Percentiles rank a stretch among this genome's conserved stretches.
phyloP scores from a whole-genome alignment of 805 yeast species.

The Starmerella etchellsii region DNA sequence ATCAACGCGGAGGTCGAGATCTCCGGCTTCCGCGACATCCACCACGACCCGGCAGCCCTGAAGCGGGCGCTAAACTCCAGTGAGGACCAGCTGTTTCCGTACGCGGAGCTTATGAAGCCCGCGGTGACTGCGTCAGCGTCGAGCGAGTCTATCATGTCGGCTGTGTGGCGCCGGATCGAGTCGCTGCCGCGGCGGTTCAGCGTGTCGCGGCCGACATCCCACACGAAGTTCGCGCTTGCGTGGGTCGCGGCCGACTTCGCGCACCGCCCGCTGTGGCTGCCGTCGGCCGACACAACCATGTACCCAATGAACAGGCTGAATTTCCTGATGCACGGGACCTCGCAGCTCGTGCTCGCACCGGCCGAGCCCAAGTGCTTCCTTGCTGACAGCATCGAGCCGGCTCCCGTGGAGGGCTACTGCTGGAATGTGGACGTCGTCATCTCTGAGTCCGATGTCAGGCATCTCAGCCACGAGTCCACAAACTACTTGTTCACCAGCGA shows the following conservation, averaged over 20 bases:
- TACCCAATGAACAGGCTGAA: constrained; percentile 8
- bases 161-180: constrained; percentile 1
- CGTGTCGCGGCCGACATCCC: neutral
- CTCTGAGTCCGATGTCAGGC: neutral
- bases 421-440: constrained; percentile 31
- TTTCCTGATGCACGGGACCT: constrained; percentile 5
- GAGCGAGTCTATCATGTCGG: neutral
- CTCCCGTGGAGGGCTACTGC: constrained; percentile 72
- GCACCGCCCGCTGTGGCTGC: constrained; percentile 13
- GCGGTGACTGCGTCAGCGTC: constrained; percentile 10
- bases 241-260: constrained; percentile 6
- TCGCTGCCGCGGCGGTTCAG: constrained; percentile 1
- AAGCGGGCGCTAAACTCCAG: neutral
- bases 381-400: constrained; percentile 40
- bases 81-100: constrained; percentile 3
- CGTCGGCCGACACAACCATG: constrained; percentile 1
- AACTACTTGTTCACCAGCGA: constrained; percentile 53
- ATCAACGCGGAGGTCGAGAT: constrained; percentile 2
- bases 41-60: neutral
- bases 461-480: constrained; percentile 17
- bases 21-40: neutral
- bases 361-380: constrained; percentile 13
- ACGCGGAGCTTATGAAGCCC: constrained; percentile 10
- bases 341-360: constrained; percentile 2
- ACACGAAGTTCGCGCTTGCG: constrained; percentile 10